phyloP scores from a whole-genome alignment of 495 filamentous ascomycete genomes.

The Tuber brumale region DNA sequence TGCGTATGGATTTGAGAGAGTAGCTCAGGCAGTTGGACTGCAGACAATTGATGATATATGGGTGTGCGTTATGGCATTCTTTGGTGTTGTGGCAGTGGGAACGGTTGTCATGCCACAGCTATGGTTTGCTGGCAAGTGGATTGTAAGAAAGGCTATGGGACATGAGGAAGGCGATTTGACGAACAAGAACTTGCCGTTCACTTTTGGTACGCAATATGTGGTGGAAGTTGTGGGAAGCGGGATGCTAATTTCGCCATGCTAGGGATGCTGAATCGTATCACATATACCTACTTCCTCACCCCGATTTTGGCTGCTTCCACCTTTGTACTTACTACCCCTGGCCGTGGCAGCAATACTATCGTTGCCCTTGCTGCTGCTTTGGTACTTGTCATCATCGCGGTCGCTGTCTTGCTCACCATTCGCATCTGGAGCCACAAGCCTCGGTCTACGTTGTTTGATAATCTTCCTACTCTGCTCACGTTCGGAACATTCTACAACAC shows the following conservation, averaged over 20 bases:
- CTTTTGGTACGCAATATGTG: slow-evolving; percentile 56
- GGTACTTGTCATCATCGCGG: slow-evolving; percentile 61
- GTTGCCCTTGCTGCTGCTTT: slow-evolving; percentile 68
- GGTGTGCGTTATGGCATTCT: slow-evolving; percentile 84
- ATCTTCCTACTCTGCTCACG: slow-evolving; percentile 77
- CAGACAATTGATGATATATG: slow-evolving; percentile 70
- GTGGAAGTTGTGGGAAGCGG: neutral
- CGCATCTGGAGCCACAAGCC: slow-evolving; percentile 75
- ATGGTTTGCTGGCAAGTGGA: slow-evolving; percentile 68
- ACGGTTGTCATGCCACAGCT: slow-evolving; percentile 68
- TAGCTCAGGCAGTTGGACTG: slow-evolving; percentile 83
- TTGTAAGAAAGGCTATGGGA: slow-evolving; percentile 60
- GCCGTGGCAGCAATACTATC: slow-evolving; percentile 57
- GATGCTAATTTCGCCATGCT: slow-evolving; percentile 15
- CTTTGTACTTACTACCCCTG: slow-evolving; percentile 80
- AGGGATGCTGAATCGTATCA: slow-evolving; percentile 62
- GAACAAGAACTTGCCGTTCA: slow-evolving; percentile 89
- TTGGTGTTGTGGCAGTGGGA: slow-evolving; percentile 62
- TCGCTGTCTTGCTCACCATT: slow-evolving; percentile 70
- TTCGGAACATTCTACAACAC: slow-evolving; percentile 99
- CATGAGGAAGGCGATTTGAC: slow-evolving; percentile 81
- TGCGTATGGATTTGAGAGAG: slow-evolving; percentile 64
- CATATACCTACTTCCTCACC: slow-evolving; percentile 85
- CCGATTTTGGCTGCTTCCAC: slow-evolving; percentile 78
- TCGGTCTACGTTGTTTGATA: slow-evolving; percentile 80